Conservation (phyloP, 2,329 filamentous ascomycete genomes). For the Trichoderma sp. region DNA sequence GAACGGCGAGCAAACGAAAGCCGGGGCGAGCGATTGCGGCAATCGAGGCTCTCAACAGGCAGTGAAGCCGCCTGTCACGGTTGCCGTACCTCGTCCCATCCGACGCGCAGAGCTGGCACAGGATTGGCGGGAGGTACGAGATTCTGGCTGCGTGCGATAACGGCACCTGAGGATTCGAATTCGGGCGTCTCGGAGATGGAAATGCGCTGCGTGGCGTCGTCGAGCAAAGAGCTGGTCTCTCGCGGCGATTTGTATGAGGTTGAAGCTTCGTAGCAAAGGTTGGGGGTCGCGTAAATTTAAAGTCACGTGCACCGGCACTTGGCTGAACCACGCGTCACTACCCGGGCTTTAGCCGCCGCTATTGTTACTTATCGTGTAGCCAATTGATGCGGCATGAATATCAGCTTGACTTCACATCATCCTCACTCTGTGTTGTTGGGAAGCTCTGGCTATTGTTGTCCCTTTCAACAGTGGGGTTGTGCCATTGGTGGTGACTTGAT, state of each 20-base stretch:
- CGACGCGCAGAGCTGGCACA: constrained; percentile 36
- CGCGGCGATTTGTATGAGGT: constrained; percentile 31
- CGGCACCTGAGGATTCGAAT: background rate
- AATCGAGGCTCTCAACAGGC: constrained; percentile 44
- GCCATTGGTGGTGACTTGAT: background rate
- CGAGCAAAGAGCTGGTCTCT: constrained; percentile 21
- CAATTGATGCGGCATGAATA: constrained; percentile 2
- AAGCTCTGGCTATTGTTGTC: background rate
- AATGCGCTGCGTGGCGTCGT: constrained; percentile 27
- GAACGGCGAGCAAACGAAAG: constrained; percentile 18
- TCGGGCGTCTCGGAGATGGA: constrained; percentile 9
- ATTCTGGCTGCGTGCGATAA: background rate
- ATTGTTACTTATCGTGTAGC: constrained; percentile 2
- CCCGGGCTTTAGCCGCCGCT: constrained; percentile 20
- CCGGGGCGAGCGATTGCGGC: constrained; percentile 3
- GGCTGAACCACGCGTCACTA: constrained; percentile 14
- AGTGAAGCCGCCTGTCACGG: constrained; percentile 55
- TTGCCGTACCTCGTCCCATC: constrained; percentile 49
- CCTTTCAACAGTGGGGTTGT: background rate
- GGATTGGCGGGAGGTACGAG: background rate
- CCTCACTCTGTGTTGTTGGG: background rate
- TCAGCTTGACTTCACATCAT: background rate
- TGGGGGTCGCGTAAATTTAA: constrained; percentile 43
- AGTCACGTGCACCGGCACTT: constrained; percentile 41
- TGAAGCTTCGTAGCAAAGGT: constrained; percentile 34